Base-by-base conservation (phyloP, 495 filamentous ascomycete species). In the Trichoderma orchidacearum region DNA sequence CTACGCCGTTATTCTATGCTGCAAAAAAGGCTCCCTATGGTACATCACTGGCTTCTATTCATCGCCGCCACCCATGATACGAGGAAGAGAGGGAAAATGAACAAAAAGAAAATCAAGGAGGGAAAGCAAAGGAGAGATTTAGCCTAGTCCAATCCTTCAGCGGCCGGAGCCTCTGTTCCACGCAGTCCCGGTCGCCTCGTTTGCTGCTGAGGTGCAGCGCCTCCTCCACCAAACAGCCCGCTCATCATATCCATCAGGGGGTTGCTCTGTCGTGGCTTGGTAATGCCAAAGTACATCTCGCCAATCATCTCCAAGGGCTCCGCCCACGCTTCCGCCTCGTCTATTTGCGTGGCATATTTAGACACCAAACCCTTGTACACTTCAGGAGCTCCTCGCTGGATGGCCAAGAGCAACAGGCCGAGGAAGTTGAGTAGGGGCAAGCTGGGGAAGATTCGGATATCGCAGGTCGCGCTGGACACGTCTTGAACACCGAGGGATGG, bases 201-300 rank as follows among this genome's bases (percentile, higher is more conserved):
- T 55, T 68, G 61, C 66, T 29, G 66, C 63, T 32, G 70, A 62
- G 72, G 64, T 65, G 68, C 70, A 60, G 76, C 63, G 59, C 68
- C 66, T 6, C 80, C 82, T 53, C 89, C 90, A 6, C 90, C 89
- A 66, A 96, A 84, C 79, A 99, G 82, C 59, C 81, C 87, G 3
- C 90, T 87, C 90, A 97, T 95, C 90, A 99, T 97, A 63, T 97
- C 94, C 63, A 97, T 78, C 61, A 97, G 67, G 7, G 90, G 90
- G 65, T 96, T 96, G 38, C 84, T 84, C 71, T 92, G 87, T 52
- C 85, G 76, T 29, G 89, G 91, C 59, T 90, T 82, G 75, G 85
- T 85, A 64, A 99, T 96, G n/a, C 80, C 84, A 68, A 97, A 99
- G 72, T 96, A 99, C 80, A 93, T 91, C 77, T 97, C 91, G 36